Percentiles rank a stretch among this genome's conserved stretches.
Evolutionary conservation across 805 yeast species (phyloP).

Genomic region (Torulaspora indica): DNA sequence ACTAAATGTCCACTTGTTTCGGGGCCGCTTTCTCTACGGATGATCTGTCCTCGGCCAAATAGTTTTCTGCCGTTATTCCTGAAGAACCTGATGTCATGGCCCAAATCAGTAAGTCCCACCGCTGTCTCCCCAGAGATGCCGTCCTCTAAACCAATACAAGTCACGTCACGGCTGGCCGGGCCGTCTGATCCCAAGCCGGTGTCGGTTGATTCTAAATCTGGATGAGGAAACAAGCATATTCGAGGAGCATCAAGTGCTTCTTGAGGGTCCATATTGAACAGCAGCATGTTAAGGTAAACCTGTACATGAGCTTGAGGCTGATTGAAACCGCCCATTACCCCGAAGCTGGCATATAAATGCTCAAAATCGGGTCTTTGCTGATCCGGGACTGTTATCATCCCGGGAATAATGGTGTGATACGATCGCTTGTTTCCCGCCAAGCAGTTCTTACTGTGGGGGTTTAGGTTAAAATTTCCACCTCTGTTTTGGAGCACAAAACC

Average conservation of each 20-base stretch:
- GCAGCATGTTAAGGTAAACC: slow-evolving; percentile 59
- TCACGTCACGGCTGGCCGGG: slow-evolving; percentile 55
- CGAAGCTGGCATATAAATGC: slow-evolving; percentile 60
- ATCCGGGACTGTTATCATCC: slow-evolving; percentile 53
- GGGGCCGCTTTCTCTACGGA: slow-evolving; percentile 41
- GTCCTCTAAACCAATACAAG: slow-evolving; percentile 60
- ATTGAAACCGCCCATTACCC: slow-evolving; percentile 84
- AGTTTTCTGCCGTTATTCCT: slow-evolving; percentile 41
- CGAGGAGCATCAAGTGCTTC: slow-evolving; percentile 73
- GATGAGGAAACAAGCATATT: slow-evolving; percentile 55
- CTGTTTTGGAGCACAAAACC: slow-evolving; percentile 75
- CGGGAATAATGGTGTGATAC: slow-evolving; percentile 81
- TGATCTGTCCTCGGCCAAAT: slow-evolving; percentile 73
- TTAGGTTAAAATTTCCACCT: slow-evolving; percentile 68
- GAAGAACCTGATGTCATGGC: slow-evolving; percentile 51
- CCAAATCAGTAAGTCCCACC: slow-evolving; percentile 45
- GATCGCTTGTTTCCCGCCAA: slow-evolving; percentile 68
- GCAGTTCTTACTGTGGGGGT: slow-evolving; percentile 52
- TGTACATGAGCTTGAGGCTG: slow-evolving; percentile 86
- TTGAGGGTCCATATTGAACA: slow-evolving; percentile 66
- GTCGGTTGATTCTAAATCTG: slow-evolving; percentile 41
- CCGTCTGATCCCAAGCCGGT: slow-evolving; percentile 58
- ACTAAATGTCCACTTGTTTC: slow-evolving; percentile 41
- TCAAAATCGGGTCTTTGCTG: slow-evolving; percentile 13
- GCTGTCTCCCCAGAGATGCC: slow-evolving; percentile 50